Conservation (phyloP, 768 basidiomycete species). For the Albatrellus ellisii region DNA sequence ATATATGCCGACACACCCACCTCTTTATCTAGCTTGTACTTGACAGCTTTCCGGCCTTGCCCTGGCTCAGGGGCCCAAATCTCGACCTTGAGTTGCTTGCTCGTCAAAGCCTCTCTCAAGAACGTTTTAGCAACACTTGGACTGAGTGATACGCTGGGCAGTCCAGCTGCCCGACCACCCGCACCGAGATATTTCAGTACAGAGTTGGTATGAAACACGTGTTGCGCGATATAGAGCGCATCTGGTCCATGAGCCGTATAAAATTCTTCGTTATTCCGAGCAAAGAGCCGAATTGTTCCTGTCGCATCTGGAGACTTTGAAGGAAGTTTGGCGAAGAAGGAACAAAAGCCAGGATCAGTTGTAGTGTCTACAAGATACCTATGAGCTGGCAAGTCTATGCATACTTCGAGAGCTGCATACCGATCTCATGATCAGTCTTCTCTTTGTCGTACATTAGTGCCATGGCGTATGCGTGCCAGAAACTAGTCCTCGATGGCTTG, state of each 20-base stretch:
- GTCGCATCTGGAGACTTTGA: constrained; percentile 50
- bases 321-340: constrained; percentile 50
- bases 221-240: constrained; percentile 74
- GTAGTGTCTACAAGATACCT: not conserved
- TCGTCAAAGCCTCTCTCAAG: constrained; percentile 80
- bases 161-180: constrained; percentile 39
- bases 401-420: not conserved
- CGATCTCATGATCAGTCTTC: constrained; percentile 33
- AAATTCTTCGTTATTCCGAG: constrained; percentile 51
- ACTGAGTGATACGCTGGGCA: constrained; percentile 73
- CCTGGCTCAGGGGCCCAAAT: constrained; percentile 73
- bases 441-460: constrained; percentile 55
- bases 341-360: constrained; percentile 43
- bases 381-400: not conserved
- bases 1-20: constrained; percentile 23
- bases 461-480: constrained; percentile 25
- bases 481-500: not conserved
- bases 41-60: constrained; percentile 59
- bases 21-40: constrained; percentile 75
- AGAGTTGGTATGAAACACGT: constrained; percentile 78
- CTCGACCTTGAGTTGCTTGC: constrained; percentile 82
- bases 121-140: constrained; percentile 66
- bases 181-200: constrained; percentile 86
- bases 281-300: constrained; percentile 83
- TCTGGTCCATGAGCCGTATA: constrained; percentile 86